phyloP scores from a whole-genome alignment of 2,329 filamentous ascomycete genomes.

The Chaetomium sp. region DNA sequence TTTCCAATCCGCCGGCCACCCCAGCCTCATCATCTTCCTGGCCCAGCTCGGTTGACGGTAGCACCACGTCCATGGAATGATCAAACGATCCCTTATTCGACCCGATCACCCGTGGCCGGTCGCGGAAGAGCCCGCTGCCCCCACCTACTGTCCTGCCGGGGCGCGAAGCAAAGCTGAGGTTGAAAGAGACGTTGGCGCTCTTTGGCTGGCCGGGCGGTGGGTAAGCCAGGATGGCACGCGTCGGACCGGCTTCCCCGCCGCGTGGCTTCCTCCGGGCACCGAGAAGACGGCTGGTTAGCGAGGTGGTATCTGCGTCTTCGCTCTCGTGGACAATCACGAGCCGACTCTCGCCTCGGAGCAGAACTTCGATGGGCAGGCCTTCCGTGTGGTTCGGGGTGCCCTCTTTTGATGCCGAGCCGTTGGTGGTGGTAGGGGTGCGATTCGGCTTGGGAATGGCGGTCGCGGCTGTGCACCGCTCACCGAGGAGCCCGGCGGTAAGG shows the following conservation, averaged over 20 bases:
- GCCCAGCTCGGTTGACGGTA: slow-evolving; percentile 22
- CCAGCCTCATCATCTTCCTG: too few species aligned
- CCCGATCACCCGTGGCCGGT: slow-evolving; percentile 6
- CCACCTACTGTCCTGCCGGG: slow-evolving; percentile 22
- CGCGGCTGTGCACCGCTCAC: slow-evolving; percentile 50
- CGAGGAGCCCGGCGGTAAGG: slow-evolving; percentile 46
- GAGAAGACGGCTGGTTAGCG: slow-evolving; percentile 26
- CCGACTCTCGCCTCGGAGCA: slow-evolving; percentile 50
- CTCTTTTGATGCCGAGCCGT: slow-evolving; percentile 13
- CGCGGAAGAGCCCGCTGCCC: slow-evolving; percentile 30
- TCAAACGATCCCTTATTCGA: slow-evolving; percentile 23
- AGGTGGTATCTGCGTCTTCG: slow-evolving; percentile 41
- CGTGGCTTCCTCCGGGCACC: slow-evolving; percentile 34
- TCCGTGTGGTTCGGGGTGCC: slow-evolving; percentile 16
- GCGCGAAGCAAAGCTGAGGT: slow-evolving; percentile 40
- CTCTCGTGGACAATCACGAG: slow-evolving; percentile 49
- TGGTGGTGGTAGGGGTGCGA: slow-evolving; percentile 11
- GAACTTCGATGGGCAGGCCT: slow-evolving; percentile 45
- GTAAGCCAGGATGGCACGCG: slow-evolving; percentile 51
- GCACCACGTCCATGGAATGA: slow-evolving; percentile 10
- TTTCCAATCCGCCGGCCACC: slow-evolving; percentile 21
- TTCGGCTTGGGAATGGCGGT: slow-evolving; percentile 33
- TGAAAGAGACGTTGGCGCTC: slow-evolving; percentile 39
- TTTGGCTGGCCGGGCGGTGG: slow-evolving; percentile 35
- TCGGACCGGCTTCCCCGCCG: slow-evolving; percentile 26